phyloP scores from a whole-genome alignment of 2,329 filamentous ascomycete genomes.

The Xylariaceae sp. region DNA sequence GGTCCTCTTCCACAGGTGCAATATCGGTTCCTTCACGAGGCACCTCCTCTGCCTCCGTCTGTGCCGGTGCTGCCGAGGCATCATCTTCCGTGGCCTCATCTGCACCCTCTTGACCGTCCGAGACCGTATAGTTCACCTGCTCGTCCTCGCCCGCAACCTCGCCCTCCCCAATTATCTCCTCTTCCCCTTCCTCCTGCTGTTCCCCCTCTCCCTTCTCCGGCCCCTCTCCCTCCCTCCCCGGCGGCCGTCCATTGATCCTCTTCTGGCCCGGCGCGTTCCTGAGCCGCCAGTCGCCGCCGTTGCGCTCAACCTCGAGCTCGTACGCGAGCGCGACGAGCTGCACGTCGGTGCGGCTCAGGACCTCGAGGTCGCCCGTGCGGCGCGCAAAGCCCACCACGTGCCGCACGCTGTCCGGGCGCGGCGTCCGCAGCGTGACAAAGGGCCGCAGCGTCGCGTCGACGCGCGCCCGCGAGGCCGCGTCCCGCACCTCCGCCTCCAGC shows the following conservation, averaged over 20 bases:
- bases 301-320: constrained; percentile 86
- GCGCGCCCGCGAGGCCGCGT: constrained; percentile 69
- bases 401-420: constrained; percentile 68
- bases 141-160: neutral
- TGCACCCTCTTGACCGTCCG: constrained; percentile 1
- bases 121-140: neutral
- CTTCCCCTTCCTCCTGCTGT: neutral
- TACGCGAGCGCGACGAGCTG: constrained; percentile 86
- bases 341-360: constrained; percentile 82
- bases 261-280: constrained; percentile 75
- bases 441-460: constrained; percentile 80
- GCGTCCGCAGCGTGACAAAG: constrained; percentile 71
- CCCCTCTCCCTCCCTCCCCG: constrained; percentile 26
- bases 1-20: constrained; percentile 8
- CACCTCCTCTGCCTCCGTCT: neutral
- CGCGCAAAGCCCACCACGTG: constrained; percentile 79
- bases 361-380: constrained; percentile 80
- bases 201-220: constrained; percentile 3
- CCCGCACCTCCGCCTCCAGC: constrained; percentile 79
- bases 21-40: too few species aligned
- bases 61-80: neutral
- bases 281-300: constrained; percentile 82
- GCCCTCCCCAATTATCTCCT: neutral
- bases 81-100: neutral
- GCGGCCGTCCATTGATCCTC: constrained; percentile 61